Conservation (phyloP, 495 filamentous ascomycete genomes). For the Staphylotrichum tortipilum region DNA sequence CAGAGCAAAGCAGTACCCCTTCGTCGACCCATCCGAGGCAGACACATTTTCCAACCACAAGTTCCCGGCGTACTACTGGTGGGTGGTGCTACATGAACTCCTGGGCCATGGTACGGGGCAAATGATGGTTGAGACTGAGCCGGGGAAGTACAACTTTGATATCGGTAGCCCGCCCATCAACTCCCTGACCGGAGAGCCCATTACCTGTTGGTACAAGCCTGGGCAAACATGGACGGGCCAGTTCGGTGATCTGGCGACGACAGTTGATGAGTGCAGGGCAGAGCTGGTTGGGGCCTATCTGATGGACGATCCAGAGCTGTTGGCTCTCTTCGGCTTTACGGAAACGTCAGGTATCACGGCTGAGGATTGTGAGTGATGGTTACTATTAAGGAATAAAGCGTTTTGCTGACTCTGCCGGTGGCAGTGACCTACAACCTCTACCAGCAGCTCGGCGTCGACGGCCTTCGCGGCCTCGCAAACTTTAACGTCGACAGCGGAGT, state of each 20-base stretch:
- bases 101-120: conserved; percentile 39
- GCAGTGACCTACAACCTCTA: conserved; percentile 39
- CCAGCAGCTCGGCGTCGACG: conserved; percentile 36
- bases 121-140: conserved; percentile 22
- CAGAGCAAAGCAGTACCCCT: conserved; percentile 26
- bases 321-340: conserved; percentile 35
- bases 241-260: conserved; percentile 37
- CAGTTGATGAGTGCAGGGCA: conserved; percentile 43
- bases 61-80: conserved; percentile 33
- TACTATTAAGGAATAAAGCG: too few relatives aligned
- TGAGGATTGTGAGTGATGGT: conserved; percentile 26
- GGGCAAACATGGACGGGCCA: conserved; percentile 42
- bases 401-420: too few relatives aligned
- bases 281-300: conserved; percentile 37
- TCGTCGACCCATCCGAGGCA: conserved; percentile 20
- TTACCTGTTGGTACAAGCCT: conserved; percentile 37
- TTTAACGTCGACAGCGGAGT: conserved; percentile 34
- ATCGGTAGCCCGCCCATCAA: conserved; percentile 32
- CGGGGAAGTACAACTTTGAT: conserved; percentile 42
- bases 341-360: conserved; percentile 26
- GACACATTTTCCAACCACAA: conserved; percentile 29
- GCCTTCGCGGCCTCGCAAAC: conserved; percentile 36
- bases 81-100: conserved; percentile 35
- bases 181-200: conserved; percentile 34
- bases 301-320: conserved; percentile 32